These are phyloP conservation scores for Cryptococcus maquisensis DNA, from an alignment of 1,284 basidiomycete species.

Conservation along the genomic window DNA sequence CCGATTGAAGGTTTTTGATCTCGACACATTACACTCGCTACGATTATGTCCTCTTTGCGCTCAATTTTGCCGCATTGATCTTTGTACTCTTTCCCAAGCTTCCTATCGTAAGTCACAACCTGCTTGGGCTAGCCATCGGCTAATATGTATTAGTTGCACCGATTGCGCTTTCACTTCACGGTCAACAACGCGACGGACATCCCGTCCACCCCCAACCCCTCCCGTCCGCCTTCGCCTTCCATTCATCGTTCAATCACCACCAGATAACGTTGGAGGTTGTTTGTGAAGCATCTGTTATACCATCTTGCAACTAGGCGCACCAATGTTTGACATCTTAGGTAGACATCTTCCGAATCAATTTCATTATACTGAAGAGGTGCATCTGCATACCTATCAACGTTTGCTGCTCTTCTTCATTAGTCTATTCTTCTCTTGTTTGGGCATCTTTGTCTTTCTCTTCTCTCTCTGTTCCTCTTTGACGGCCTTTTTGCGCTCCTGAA, in stretches of 20 bases:
- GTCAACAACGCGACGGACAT: conserved; percentile 19
- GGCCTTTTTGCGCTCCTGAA: conserved; percentile 79
- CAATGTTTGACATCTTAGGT: too few relatives aligned
- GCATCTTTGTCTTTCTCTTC: conserved; percentile 85
- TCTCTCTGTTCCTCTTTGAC: conserved; percentile 81
- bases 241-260: conserved; percentile 2
- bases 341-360: not conserved
- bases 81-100: conserved; percentile 88
- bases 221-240: conserved; percentile 39
- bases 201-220: conserved; percentile 35
- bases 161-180: conserved; percentile 48
- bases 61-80: conserved; percentile 83
- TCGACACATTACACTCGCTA: conserved; percentile 99
- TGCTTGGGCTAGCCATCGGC: not conserved
- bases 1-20: conserved; percentile 70
- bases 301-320: too few relatives aligned
- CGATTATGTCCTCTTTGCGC: conserved; percentile 82
- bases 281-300: too few relatives aligned
- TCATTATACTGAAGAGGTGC: not conserved
- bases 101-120: conserved; percentile 53
- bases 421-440: conserved; percentile 86
- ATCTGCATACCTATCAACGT: not conserved
- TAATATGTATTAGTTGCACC: conserved; percentile 39
- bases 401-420: conserved; percentile 59
- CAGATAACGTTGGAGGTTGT: conserved; percentile 1